phyloP scores from a whole-genome alignment of 1,284 basidiomycete genomes.

The Marasmius sp. region DNA sequence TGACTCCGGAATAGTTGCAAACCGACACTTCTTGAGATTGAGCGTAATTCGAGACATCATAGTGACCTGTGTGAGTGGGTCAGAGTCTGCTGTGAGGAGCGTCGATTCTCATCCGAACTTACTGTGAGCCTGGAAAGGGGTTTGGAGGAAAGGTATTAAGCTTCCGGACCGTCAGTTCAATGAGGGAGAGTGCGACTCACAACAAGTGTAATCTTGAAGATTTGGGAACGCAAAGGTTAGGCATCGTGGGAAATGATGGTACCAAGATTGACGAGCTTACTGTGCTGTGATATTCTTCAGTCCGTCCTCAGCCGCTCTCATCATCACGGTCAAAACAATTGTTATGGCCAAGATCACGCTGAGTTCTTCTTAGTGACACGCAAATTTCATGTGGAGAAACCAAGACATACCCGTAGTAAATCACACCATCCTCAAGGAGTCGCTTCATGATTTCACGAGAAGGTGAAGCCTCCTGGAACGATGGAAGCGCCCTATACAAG shows the following conservation, averaged over 20 bases:
- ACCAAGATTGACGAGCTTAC: background rate
- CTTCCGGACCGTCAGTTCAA: background rate
- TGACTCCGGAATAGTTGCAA: too few relatives aligned
- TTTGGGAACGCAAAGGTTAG: background rate
- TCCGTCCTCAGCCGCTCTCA: background rate
- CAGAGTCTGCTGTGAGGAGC: background rate
- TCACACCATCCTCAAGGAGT: constrained; percentile 40
- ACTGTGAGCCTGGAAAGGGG: background rate
- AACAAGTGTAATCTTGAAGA: background rate
- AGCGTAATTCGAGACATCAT: background rate
- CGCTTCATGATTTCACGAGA: constrained; percentile 29
- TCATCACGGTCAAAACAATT: background rate
- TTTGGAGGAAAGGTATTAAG: background rate
- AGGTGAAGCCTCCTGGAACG: constrained; percentile 23
- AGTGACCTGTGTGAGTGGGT: background rate
- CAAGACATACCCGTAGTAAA: constrained; percentile 35
- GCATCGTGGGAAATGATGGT: background rate
- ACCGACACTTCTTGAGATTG: background rate
- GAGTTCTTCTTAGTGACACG: background rate
- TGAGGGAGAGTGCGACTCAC: background rate
- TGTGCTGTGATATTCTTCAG: background rate
- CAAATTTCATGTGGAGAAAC: too few relatives aligned
- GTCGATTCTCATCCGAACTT: background rate
- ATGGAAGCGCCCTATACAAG: constrained; percentile 31
- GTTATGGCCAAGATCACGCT: background rate